Conservation (phyloP, 768 basidiomycete genomes). For the Boletus fagicola region DNA sequence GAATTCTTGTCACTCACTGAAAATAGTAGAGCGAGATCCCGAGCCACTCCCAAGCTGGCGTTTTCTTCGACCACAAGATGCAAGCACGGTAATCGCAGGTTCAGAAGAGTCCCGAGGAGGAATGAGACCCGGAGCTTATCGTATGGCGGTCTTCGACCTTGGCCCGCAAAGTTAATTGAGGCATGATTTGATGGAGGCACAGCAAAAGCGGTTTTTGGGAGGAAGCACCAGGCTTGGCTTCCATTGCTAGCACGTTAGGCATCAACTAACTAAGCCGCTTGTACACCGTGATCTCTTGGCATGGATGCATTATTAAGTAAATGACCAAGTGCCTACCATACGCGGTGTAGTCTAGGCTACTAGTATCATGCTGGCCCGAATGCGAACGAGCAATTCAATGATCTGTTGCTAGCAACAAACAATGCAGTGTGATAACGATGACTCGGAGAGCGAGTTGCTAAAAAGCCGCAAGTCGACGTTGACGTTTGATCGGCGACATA, state of each 20-base stretch:
- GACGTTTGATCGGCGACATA: background rate
- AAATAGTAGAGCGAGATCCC: background rate
- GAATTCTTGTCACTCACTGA: background rate
- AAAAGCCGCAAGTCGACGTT: background rate
- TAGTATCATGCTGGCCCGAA: too few species aligned
- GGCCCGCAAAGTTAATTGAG: background rate
- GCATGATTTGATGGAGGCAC: conserved; percentile 2
- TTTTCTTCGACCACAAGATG: background rate
- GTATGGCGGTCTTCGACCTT: background rate
- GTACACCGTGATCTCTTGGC: conserved; percentile 4
- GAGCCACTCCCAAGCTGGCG: background rate
- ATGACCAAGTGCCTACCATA: background rate
- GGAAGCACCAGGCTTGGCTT: background rate
- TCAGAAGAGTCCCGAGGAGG: background rate
- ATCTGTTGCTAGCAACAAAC: background rate
- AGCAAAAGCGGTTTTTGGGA: conserved; percentile 8
- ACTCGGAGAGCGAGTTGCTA: background rate
- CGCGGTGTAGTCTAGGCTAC: too few species aligned
- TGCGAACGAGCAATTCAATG: background rate
- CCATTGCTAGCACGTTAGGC: background rate
- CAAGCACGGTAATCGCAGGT: background rate
- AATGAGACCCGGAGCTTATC: background rate
- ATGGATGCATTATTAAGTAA: background rate
- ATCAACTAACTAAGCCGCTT: background rate
- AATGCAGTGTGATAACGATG: background rate